A percentile compares a stretch with the other conserved stretches of the same genome.
Evolutionary conservation across 2,329 filamentous ascomycete species (phyloP).

Genomic region (Coniochaeta prunicola): DNA sequence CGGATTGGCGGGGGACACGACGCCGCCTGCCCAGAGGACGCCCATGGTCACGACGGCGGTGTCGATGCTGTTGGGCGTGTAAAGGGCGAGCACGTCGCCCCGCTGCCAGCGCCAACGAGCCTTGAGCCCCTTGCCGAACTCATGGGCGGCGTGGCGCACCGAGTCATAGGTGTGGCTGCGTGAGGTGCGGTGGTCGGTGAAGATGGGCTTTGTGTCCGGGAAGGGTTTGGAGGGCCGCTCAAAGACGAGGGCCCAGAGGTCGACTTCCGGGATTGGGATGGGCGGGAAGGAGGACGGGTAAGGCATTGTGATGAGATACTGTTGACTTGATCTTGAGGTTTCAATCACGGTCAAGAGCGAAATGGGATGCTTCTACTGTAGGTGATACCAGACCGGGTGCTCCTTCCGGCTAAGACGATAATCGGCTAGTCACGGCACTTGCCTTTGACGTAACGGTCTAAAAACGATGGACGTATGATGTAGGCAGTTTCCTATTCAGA

Average conservation of each 20-base stretch:
- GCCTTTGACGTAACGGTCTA: background rate
- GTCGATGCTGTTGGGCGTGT: slow-evolving; percentile 81
- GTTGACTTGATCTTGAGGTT: background rate
- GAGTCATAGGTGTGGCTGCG: slow-evolving; percentile 63
- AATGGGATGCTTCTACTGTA: no score
- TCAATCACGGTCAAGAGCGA: background rate
- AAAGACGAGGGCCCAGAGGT: slow-evolving; percentile 75
- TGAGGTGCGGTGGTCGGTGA: slow-evolving; percentile 65
- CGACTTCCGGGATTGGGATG: slow-evolving; percentile 64
- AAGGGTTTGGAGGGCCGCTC: slow-evolving; percentile 58
- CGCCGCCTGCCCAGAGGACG: slow-evolving; percentile 73
- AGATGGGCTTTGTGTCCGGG: slow-evolving; percentile 71
- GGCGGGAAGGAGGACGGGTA: slow-evolving; percentile 57
- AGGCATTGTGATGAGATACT: slow-evolving; percentile 63
- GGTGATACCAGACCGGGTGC: background rate
- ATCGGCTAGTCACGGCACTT: background rate
- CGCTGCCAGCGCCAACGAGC: slow-evolving; percentile 71
- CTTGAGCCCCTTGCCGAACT: slow-evolving; percentile 76
- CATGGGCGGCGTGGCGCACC: slow-evolving; percentile 55
- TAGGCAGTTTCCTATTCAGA: background rate
- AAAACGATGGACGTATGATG: no score
- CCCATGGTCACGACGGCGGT: slow-evolving; percentile 72
- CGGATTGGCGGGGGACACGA: slow-evolving; percentile 81
- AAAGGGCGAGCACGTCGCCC: slow-evolving; percentile 76
- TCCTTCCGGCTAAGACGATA: background rate